Base-by-base conservation (phyloP, 176 grass and related monocot species). In the Rhynchospora breviuscula region DNA sequence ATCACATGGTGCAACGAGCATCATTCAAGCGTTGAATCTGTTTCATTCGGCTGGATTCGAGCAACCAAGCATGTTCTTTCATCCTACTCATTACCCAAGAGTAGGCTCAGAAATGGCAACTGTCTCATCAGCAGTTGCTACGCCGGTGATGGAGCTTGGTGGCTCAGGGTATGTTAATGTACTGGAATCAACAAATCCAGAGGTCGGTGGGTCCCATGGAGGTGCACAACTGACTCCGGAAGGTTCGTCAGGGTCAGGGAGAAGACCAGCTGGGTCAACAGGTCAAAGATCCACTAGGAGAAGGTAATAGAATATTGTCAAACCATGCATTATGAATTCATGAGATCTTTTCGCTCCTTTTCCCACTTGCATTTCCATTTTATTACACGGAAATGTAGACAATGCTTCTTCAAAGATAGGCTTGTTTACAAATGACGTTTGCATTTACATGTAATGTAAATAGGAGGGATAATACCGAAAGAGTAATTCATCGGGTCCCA, bases 391-490 rank as follows among this genome's bases (percentile, higher is more conserved):
- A 14, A 67, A 86, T 12, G 15, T 44, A 6, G 76, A 58, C 43
- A 12, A 53, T 67, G 21, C 67, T 85, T 80, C 59, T 56, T 5
- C 46, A 26, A 61, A 56, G 8, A 62, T 72, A 33, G 25, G 12
- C 10, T 84, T 5, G 22, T 58, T 14, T 26, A 70, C 4, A 22
- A 19, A n/a, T 47, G 26, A 59, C n/a, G 33, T 67, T 85, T 67
- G 23, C 23, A 56, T 83, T 1, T 15, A 22, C 43, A 44, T 63
- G n/a, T 25, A 25, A 65, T 63, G n/a, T 25, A 25, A 65, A 47
- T 29, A 98, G 96, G 78, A 90, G 88, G 78, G 96, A 92, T 18
- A 85, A 67, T 7, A 79, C 82, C 0, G 83, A 85, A 35, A 87
- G 56, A 88, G 2, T 45, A 51, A 87, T 53, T n/a, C 5, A 63